Evolutionary conservation across 352 stramenopile genomes (phyloP).

Genomic region (Phytophthora chlamydospora): DNA sequence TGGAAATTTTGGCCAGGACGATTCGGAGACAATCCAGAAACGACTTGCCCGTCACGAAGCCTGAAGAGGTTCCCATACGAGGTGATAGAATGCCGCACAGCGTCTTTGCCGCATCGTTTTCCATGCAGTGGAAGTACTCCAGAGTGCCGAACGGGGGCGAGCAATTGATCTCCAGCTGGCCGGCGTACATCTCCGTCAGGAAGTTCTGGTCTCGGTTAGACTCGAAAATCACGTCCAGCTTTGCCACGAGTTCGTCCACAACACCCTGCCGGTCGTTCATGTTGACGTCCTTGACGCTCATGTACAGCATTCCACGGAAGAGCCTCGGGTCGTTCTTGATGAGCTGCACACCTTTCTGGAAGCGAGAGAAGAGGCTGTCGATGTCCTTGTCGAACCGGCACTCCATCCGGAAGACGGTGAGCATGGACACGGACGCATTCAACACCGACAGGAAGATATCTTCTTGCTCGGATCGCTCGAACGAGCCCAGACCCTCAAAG

Average conservation of each 20-base stretch:
- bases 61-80: slow-evolving; percentile 45
- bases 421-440: slow-evolving; percentile 68
- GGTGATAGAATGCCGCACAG: slow-evolving; percentile 14
- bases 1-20: slow-evolving; percentile 72
- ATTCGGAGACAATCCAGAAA: slow-evolving; percentile 69
- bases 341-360: slow-evolving; percentile 67
- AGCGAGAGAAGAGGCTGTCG: slow-evolving; percentile 61
- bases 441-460: slow-evolving; percentile 77
- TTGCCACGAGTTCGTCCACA: slow-evolving; percentile 52
- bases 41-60: slow-evolving; percentile 40
- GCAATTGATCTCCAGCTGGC: slow-evolving; percentile 67
- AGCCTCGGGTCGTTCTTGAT: slow-evolving; percentile 59
- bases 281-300: slow-evolving; percentile 77
- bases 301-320: slow-evolving; percentile 63
- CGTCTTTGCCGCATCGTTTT: slow-evolving; percentile 22
- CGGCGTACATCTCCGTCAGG: slow-evolving; percentile 65
- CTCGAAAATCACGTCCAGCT: slow-evolving; percentile 49
- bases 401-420: slow-evolving; percentile 79
- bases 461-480: slow-evolving; percentile 75
- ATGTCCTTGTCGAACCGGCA: slow-evolving; percentile 82
- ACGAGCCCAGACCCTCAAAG: slow-evolving; percentile 78
- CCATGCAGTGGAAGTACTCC: slow-evolving; percentile 54
- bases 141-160: slow-evolving; percentile 63
- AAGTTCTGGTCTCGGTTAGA: slow-evolving; percentile 67
- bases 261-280: slow-evolving; percentile 58